Conservation (phyloP, 73 alveolate genomes). For the Uronychia setigera region DNA sequence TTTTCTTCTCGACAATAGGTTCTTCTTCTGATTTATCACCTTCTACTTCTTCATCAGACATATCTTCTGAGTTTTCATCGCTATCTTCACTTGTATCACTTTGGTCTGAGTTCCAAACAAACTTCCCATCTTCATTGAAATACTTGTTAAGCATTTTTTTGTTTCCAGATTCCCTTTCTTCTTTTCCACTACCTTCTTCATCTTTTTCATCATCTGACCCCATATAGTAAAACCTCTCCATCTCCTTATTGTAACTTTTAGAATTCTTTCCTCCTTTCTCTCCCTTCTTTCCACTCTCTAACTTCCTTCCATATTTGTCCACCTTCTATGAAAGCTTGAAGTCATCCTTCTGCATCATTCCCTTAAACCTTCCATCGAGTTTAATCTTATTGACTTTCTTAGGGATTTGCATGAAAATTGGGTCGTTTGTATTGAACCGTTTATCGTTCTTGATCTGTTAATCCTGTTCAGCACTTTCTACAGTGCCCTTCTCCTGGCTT, state of each 20-base stretch:
- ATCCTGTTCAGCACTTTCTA: too few species aligned
- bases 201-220: conserved; percentile 53
- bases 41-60: conserved; percentile 38
- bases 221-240: conserved; percentile 12
- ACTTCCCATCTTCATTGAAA: conserved; percentile 37
- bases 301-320: too few species aligned
- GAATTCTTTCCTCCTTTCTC: too few species aligned
- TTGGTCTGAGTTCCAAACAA: conserved; percentile 18
- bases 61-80: conserved; percentile 37
- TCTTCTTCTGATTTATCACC: conserved; percentile 25
- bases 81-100: conserved; percentile 40
- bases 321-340: too few species aligned
- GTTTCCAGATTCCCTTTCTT: too few species aligned
- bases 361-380: conserved; percentile 85
- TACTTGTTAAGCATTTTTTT: conserved; percentile 11
- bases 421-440: conserved; percentile 57
- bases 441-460: too few species aligned
- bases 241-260: conserved; percentile 56
- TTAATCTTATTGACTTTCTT: conserved; percentile 79
- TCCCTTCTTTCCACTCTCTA: too few species aligned
- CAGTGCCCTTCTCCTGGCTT: too few species aligned
- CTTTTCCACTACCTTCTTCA: conserved; percentile 76
- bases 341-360: too few species aligned
- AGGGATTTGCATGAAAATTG: conserved; percentile 81
- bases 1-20: too few species aligned